A percentile compares a stretch with the other conserved stretches of the same genome.
Conservation (phyloP, 192 early-diverging fungal genomes). For the Mortierella hygrophila region DNA sequence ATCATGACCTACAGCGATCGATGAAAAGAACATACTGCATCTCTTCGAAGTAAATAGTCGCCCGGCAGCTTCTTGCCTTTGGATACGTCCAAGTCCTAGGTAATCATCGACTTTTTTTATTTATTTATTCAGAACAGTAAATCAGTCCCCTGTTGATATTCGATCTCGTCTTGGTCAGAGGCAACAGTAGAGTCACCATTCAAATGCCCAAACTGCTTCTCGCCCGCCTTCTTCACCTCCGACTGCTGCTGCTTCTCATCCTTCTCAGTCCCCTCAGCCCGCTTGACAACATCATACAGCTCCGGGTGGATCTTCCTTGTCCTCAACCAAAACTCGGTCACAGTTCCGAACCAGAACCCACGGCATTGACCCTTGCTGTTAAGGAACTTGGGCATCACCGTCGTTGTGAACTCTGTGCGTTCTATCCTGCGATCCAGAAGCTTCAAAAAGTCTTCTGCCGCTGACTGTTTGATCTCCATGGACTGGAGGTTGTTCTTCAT, state of each 20-base stretch:
- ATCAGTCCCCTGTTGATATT: not conserved
- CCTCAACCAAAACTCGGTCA: slow-evolving; percentile 49
- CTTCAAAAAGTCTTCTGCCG: slow-evolving; percentile 35
- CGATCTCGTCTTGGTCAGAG: not conserved
- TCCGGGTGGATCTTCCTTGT: slow-evolving; percentile 27
- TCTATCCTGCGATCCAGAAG: slow-evolving; percentile 26
- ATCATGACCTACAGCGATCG: not conserved
- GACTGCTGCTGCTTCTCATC: not conserved
- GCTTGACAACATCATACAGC: slow-evolving; percentile 12
- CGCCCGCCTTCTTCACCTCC: not conserved
- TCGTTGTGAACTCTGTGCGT: slow-evolving; percentile 31
- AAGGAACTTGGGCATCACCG: slow-evolving; percentile 29
- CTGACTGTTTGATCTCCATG: slow-evolving; percentile 43
- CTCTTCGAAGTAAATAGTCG: not conserved
- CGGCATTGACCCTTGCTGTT: slow-evolving; percentile 39
- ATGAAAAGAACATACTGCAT: not conserved
- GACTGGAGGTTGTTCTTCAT: slow-evolving; percentile 42
- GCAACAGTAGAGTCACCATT: not conserved
- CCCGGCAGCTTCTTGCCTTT: not conserved
- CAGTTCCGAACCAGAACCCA: slow-evolving; percentile 45
- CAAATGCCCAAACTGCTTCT: not conserved
- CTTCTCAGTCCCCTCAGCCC: not conserved
- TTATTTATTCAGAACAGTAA: no score
- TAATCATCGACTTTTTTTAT: no score
- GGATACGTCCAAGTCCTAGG: not conserved